Evolutionary conservation across 352 stramenopile genomes (phyloP).

Genomic region (Peronospora belbahrii): DNA sequence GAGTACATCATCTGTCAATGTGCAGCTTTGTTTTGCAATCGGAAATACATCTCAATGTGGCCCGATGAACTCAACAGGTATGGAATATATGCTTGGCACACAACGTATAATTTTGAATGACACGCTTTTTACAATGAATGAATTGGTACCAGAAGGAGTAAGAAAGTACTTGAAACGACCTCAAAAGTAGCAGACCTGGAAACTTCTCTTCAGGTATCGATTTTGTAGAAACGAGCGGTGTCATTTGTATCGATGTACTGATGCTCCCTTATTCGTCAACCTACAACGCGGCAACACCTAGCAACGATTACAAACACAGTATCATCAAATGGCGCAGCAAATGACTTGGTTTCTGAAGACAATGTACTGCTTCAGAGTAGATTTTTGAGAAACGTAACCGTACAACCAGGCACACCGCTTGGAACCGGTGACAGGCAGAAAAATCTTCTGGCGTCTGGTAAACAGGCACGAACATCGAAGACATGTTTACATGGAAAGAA

Average conservation of each 20-base stretch:
- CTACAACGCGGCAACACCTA: constrained; percentile 40
- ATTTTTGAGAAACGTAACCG: not conserved
- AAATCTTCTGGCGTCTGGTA: not conserved
- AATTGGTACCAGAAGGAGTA: constrained; percentile 40
- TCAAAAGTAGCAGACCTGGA: constrained; percentile 23
- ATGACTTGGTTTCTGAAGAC: constrained; percentile 24
- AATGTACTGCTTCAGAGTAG: not conserved
- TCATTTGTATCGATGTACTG: not conserved
- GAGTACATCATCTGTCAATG: not conserved
- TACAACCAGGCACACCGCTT: too few species aligned
- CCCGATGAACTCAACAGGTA: constrained; percentile 39
- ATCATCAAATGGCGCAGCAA: constrained; percentile 13
- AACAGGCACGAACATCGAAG: not conserved
- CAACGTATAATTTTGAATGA: not conserved
- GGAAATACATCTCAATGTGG: constrained; percentile 45
- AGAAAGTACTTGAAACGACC: constrained; percentile 57
- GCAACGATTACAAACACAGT: constrained; percentile 60
- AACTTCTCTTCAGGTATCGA: constrained; percentile 29
- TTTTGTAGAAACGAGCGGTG: not conserved
- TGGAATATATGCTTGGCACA: not conserved
- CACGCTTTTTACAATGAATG: constrained; percentile 33
- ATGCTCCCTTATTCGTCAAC: constrained; percentile 11
- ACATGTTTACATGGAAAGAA: not conserved
- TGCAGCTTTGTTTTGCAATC: constrained; percentile 5
- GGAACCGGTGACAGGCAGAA: not conserved